Base-by-base conservation (phyloP, 139 green algal genomes). In the Coccomyxa sp. region DNA sequence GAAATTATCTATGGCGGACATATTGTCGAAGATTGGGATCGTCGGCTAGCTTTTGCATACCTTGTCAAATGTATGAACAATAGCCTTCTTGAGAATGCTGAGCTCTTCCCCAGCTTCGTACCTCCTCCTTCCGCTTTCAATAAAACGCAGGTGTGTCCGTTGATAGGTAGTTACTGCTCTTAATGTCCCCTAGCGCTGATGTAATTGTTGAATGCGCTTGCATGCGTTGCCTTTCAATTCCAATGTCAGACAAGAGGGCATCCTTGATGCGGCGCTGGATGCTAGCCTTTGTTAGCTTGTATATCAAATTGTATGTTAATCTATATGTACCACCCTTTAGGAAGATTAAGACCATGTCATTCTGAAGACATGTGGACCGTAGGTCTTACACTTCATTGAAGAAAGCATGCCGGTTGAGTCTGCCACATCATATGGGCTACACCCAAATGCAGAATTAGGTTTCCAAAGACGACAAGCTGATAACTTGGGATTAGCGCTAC, bases 1-100 rank as follows among this genome's bases (percentile, higher is more conserved):
- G 94, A 98, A 85, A 98, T 98, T 83, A 97, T 98, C 90, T 98
- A 98, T 78, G 94, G 94, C 27, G 94, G 94, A 9, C 94, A 98
- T 88, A 93, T 98, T 37, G 94, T 98, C 68, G 94, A 98, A 79
- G 93, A 95, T 80, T 97, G 92, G 90, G 94, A 98, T 81, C 82
- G 94, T 27, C 91, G 93, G 44, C 88, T 97, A n/a, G 84, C 88
- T 24, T 90, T 84, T 64, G 85, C 87, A 6, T 96, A 97, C 85
- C 85, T 96, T n/a, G 55, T 76, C 74, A 92, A 88, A 71, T 93
- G 93, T 83, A 88, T 98, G 74, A 91, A 92, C 33, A 91, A 97
- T 79, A 74, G 77, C 12, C 87, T 98, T 76, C 83, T 98, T 73
- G 94, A 97, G 79, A 88, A 84, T 55, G 83, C 90, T 75, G 89